phyloP scores from a whole-genome alignment of 495 filamentous ascomycete species.

The Lichenothelia convexa region DNA sequence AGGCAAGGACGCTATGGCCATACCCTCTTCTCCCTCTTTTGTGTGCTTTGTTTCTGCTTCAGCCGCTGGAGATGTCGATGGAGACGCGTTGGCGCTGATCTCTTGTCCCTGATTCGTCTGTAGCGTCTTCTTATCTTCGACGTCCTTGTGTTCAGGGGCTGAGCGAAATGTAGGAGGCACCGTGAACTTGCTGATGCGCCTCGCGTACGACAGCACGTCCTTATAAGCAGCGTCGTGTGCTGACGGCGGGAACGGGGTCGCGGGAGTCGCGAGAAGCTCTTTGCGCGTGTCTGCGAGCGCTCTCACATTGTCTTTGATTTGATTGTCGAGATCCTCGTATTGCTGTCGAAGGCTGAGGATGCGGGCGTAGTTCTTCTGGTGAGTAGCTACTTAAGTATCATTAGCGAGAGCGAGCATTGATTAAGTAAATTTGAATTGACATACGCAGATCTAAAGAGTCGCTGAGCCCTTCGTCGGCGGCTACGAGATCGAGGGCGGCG shows the following conservation, averaged over 20 bases:
- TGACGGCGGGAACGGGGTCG: conserved; percentile 28
- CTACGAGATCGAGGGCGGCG: conserved; percentile 42
- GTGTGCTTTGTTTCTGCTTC: not conserved
- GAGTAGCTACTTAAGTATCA: conserved; percentile 33
- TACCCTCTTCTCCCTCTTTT: not conserved
- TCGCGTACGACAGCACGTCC: conserved; percentile 53
- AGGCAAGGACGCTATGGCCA: conserved; percentile 1
- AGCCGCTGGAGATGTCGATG: conserved; percentile 1
- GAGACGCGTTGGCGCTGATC: conserved; percentile 5
- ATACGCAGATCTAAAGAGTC: conserved; percentile 39
- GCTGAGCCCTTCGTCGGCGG: conserved; percentile 47
- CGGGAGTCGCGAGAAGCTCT: conserved; percentile 40
- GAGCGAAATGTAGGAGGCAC: conserved; percentile 43
- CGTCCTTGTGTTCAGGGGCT: conserved; percentile 10
- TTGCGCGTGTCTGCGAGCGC: conserved; percentile 46
- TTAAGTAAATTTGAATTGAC: not conserved
- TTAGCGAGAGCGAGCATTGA: not conserved
- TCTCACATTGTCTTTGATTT: conserved; percentile 40
- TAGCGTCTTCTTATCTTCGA: conserved; percentile 9
- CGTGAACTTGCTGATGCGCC: conserved; percentile 55
- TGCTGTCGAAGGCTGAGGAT: conserved; percentile 43
- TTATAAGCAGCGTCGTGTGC: conserved; percentile 33
- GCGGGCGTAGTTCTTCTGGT: conserved; percentile 48
- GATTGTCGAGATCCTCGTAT: conserved; percentile 37
- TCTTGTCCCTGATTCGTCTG: conserved; percentile 5